Evolutionary conservation across 1,139 yeast genomes (phyloP), one percentile per base, ranked within the genome.

Genomic region (Suhomyces bokatorum): DNA sequence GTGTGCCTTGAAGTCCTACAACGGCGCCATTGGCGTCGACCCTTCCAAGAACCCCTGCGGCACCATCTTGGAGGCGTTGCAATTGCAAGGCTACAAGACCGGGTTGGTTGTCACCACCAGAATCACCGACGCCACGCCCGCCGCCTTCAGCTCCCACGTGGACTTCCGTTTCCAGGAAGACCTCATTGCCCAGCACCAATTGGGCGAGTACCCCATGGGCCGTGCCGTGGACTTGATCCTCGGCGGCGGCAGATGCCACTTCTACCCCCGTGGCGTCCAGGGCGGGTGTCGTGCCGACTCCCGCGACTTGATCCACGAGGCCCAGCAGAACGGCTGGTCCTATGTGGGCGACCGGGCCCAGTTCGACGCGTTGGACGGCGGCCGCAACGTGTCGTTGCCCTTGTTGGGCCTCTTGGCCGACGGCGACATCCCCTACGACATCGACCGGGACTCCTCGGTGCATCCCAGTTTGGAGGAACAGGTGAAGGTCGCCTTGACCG

Each of bases 221-320:
- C 50, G 53, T n/a, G 47, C 47, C 39, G 64, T 62, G 14, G 66
- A 62, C 49, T 56, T 62, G 58, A 60, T 62, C 32, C 46, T 62
- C 32, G 66, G 66, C n/a, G 65, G 65, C 20, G 66, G 66, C 2
- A 49, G 65, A 42, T 58, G 64, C 37, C 64, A 60, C 45, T 61
- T 57, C 47, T 52, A 58, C 37, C 63, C 64, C 9, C 32, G 38
- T n/a, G 39, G 46, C 6, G 48, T 38, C 6, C 57, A 57, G 12
- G 42, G 36, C 11, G 66, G 66, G 1, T 54, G 63, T 40, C 58
- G 66, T 32, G 45, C 54, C 11, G 66, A 62, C 47, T 36, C 48
- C 14, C 52, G 65, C 31, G 45, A 61, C 54, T 58, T 62, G 57
- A 55, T 60, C n/a, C 37, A 48, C 24, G 63, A 62, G 44, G 64